Percentiles rank a stretch among this genome's conserved stretches.
Evolutionary conservation across 2,329 filamentous ascomycete species (phyloP).

Genomic region (Ambrosiella xylebori): DNA sequence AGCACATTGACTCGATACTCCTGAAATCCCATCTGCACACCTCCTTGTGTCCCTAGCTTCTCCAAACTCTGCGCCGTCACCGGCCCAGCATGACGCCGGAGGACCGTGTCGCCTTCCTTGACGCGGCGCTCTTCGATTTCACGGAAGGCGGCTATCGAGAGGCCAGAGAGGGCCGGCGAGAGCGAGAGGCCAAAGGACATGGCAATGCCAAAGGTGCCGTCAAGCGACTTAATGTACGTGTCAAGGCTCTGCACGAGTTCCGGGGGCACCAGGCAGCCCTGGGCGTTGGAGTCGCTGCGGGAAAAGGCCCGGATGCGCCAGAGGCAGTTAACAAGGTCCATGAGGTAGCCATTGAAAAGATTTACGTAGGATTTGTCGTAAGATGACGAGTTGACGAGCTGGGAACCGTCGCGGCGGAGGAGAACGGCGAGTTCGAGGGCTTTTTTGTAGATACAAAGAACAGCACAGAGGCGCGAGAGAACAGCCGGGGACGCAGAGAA

Average conservation of each 20-base stretch:
- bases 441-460: slow-evolving; percentile 56
- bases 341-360: slow-evolving; percentile 66
- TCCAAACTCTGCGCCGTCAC: slow-evolving; percentile 51
- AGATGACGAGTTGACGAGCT: slow-evolving; percentile 31
- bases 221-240: slow-evolving; percentile 31
- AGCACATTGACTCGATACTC: slow-evolving; percentile 61
- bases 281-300: slow-evolving; percentile 42
- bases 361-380: slow-evolving; percentile 46
- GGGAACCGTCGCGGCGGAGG: not conserved
- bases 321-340: slow-evolving; percentile 72
- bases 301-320: slow-evolving; percentile 63
- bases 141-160: slow-evolving; percentile 37
- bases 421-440: slow-evolving; percentile 41
- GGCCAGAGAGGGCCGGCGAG: slow-evolving; percentile 38
- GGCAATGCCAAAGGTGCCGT: slow-evolving; percentile 28
- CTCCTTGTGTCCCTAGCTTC: slow-evolving; percentile 45
- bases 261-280: slow-evolving; percentile 33
- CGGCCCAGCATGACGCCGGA: slow-evolving; percentile 43
- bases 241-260: slow-evolving; percentile 29
- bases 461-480: slow-evolving; percentile 49
- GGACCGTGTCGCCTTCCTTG: slow-evolving; percentile 15
- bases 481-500: slow-evolving; percentile 47
- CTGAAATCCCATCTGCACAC: slow-evolving; percentile 50
- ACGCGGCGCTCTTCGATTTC: slow-evolving; percentile 39
- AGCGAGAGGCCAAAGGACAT: slow-evolving; percentile 41